Percentiles rank a stretch among this genome's conserved stretches.
phyloP scores from a whole-genome alignment of 176 grass and related monocot species.

The Hordeum marinum region DNA sequence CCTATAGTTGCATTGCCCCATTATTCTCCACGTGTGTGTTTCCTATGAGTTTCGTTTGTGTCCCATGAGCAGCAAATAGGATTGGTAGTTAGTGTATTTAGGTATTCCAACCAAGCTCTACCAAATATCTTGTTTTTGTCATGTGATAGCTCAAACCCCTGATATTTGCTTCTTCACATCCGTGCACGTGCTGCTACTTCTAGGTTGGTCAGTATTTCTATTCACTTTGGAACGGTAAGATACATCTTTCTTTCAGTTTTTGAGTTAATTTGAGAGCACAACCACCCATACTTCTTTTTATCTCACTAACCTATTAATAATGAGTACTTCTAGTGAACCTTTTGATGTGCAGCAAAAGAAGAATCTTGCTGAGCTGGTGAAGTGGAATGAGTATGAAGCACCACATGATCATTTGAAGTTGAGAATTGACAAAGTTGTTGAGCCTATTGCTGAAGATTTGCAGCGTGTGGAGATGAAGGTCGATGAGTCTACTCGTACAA shows the following conservation, averaged over 20 bases:
- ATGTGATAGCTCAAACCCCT: neutral
- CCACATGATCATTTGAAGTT: too few relatives aligned
- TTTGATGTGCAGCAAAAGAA: too few relatives aligned
- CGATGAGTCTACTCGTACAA: too few relatives aligned
- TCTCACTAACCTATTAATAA: fast-evolving
- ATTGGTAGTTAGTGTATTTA: neutral
- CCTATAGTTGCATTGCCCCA: neutral
- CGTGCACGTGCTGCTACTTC: neutral
- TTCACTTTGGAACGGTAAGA: neutral
- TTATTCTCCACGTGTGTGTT: neutral
- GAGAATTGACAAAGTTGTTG: too few relatives aligned
- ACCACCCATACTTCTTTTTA: neutral
- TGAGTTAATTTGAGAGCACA: neutral
- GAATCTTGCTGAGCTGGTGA: too few relatives aligned
- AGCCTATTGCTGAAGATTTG: too few relatives aligned
- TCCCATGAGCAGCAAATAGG: neutral
- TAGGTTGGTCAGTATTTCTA: neutral
- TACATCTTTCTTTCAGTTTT: neutral
- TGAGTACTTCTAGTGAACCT: too few relatives aligned
- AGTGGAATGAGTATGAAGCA: too few relatives aligned
- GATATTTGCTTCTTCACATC: neutral
- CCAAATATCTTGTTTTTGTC: neutral
- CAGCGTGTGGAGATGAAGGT: too few relatives aligned
- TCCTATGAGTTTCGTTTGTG: neutral
- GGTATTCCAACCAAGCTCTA: neutral